These are phyloP conservation scores for Lojkania enalia DNA, from an alignment of 2,329 filamentous ascomycete genomes.

Conservation along the genomic window DNA sequence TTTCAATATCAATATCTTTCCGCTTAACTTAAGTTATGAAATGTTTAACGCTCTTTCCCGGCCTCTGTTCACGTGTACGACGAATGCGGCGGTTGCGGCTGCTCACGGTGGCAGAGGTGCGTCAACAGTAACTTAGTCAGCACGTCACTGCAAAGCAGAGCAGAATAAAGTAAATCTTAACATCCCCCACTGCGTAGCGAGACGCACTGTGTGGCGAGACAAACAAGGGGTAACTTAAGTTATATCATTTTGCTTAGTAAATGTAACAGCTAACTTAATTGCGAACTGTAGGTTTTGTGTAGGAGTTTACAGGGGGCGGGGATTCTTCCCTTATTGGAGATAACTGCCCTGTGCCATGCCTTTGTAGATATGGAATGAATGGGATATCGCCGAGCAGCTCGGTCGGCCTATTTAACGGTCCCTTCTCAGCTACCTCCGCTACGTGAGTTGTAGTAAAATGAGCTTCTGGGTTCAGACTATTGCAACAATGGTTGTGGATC, in stretches of 20 bases:
- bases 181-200: too few species aligned
- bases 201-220: too few species aligned
- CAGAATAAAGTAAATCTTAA: slow-evolving; percentile 9
- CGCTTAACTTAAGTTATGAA: background rate
- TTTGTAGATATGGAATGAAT: slow-evolving; percentile 10
- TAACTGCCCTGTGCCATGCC: slow-evolving; percentile 7
- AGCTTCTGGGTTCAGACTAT: slow-evolving; percentile 2
- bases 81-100: background rate
- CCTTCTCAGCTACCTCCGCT: slow-evolving; percentile 5
- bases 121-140: slow-evolving; percentile 1
- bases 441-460: slow-evolving; percentile 9
- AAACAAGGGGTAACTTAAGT: too few species aligned
- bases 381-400: slow-evolving; percentile 7
- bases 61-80: background rate
- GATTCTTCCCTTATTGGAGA: slow-evolving; percentile 11
- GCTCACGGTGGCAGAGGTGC: background rate
- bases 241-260: slow-evolving; percentile 6
- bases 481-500: slow-evolving; percentile 11
- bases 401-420: slow-evolving; percentile 3
- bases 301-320: slow-evolving; percentile 3
- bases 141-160: slow-evolving; percentile 2
- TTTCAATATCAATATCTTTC: slow-evolving; percentile 1
- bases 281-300: slow-evolving; percentile 7
- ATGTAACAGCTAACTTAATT: slow-evolving; percentile 9
- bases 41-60: background rate